Percentiles rank a stretch among this genome's conserved stretches.
Conservation (phyloP, 192 early-diverging fungal species). For the Coemansia sp. region DNA sequence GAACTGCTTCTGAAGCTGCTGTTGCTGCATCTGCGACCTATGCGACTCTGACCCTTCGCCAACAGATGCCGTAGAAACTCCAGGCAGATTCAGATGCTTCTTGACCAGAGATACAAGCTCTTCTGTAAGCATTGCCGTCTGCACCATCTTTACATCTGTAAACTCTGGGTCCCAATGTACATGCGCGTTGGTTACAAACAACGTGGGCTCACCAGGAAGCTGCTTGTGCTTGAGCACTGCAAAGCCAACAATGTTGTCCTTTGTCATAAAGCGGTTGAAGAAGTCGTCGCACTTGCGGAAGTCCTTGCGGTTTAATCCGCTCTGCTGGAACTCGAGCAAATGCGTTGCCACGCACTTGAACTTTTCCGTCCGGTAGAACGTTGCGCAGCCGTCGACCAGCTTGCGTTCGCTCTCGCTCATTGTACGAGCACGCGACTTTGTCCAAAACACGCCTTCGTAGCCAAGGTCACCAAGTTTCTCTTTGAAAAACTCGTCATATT, state of each 20-base stretch:
- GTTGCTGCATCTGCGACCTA: slow-evolving; percentile 40
- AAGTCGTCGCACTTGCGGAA: slow-evolving; percentile 90
- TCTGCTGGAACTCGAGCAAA: slow-evolving; percentile 91
- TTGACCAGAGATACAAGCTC: slow-evolving; percentile 69
- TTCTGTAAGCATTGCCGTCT: slow-evolving; percentile 90
- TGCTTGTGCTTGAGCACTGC: slow-evolving; percentile 82
- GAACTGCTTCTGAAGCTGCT: slow-evolving; percentile 54
- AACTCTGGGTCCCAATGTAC: slow-evolving; percentile 92
- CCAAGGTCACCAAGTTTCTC: slow-evolving; percentile 63
- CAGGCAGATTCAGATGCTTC: slow-evolving; percentile 25
- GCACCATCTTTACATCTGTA: slow-evolving; percentile 94
- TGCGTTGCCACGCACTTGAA: slow-evolving; percentile 82
- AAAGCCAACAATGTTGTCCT: slow-evolving; percentile 91
- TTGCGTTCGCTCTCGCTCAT: slow-evolving; percentile 88
- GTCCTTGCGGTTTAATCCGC: slow-evolving; percentile 81
- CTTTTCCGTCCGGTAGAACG: slow-evolving; percentile 84
- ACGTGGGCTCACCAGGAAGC: slow-evolving; percentile 53
- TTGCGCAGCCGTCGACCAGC: slow-evolving; percentile 93
- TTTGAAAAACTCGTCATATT: slow-evolving; percentile 87
- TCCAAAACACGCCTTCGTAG: slow-evolving; percentile 91
- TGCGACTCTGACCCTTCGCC: slow-evolving; percentile 40
- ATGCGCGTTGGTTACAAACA: slow-evolving; percentile 87
- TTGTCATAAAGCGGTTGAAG: slow-evolving; percentile 96
- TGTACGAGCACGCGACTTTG: slow-evolving; percentile 91
- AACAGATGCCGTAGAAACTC: slow-evolving; percentile 7